Percentiles rank a stretch among this genome's conserved stretches.
These are phyloP conservation scores for Phlebiopsis flavidoalba DNA, from an alignment of 768 basidiomycete genomes.

Conservation along the genomic window DNA sequence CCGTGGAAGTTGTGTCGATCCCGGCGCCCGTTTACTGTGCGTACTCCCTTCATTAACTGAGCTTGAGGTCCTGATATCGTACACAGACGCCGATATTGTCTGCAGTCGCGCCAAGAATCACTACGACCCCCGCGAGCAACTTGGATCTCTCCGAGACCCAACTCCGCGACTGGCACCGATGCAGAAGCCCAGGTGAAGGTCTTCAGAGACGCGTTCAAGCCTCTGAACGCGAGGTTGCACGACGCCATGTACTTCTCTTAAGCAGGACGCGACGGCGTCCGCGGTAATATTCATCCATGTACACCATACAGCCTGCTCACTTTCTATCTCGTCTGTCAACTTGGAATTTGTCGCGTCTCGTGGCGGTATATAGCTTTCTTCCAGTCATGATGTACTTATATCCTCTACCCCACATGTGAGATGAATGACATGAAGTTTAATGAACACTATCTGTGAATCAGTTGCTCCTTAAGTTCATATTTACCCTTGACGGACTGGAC, in stretches of 20 bases:
- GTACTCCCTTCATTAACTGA: slow-evolving; percentile 18
- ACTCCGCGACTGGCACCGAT: slow-evolving; percentile 40
- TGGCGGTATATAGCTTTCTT: not conserved
- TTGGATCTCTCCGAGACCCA: slow-evolving; percentile 58
- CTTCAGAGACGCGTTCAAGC: slow-evolving; percentile 51
- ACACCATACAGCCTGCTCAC: not conserved
- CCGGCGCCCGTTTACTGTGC: slow-evolving; percentile 80
- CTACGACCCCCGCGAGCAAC: slow-evolving; percentile 56
- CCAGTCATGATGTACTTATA: not conserved
- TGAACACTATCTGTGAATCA: not conserved
- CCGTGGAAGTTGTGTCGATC: slow-evolving; percentile 76
- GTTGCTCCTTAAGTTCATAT: not conserved
- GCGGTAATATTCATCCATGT: not conserved
- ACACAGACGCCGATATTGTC: slow-evolving; percentile 66
- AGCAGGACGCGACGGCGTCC: not conserved
- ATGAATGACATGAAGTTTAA: not conserved
- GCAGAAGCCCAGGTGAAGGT: slow-evolving; percentile 32
- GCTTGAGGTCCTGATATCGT: not conserved
- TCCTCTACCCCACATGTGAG: not conserved
- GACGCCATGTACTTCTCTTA: slow-evolving; percentile 32
- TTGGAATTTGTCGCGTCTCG: not conserved
- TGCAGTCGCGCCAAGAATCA: slow-evolving; percentile 80
- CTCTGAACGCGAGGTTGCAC: slow-evolving; percentile 48
- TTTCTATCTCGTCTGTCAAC: not conserved
- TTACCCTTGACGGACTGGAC: not conserved